Evolutionary conservation across 2,329 filamentous ascomycete species (phyloP).

Genomic region (Zymoseptoria tritici): DNA sequence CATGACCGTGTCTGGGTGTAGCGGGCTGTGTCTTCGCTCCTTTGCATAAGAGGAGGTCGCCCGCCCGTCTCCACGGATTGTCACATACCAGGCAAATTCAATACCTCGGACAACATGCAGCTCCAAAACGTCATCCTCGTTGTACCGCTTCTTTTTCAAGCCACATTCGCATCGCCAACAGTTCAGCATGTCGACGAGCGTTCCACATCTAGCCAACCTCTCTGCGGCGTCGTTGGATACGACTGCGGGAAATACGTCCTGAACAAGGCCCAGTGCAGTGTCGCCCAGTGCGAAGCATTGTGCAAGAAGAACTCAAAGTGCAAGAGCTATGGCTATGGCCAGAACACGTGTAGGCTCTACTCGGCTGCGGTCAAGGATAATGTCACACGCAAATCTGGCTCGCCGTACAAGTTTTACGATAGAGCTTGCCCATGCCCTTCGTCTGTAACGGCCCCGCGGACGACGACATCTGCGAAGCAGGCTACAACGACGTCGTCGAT

Average conservation of each 20-base stretch:
- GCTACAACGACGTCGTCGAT: background rate
- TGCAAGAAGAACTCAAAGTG: conserved; percentile 1
- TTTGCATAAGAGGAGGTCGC: background rate
- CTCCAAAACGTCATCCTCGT: background rate
- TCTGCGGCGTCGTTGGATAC: background rate
- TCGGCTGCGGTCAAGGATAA: background rate
- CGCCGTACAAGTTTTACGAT: conserved; percentile 1
- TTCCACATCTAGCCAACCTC: background rate
- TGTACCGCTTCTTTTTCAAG: background rate
- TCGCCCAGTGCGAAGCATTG: background rate
- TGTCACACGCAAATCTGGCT: background rate
- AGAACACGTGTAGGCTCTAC: background rate
- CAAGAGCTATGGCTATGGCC: conserved; percentile 1
- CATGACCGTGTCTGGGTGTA: background rate
- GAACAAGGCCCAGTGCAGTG: background rate
- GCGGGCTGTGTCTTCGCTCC: background rate
- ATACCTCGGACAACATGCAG: background rate
- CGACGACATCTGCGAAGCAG: background rate
- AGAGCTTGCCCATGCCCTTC: background rate
- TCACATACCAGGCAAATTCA: background rate
- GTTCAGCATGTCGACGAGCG: background rate
- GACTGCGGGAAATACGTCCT: background rate
- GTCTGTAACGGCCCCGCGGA: background rate
- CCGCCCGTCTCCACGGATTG: background rate
- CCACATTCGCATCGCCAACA: background rate